Percentiles rank a stretch among this genome's conserved stretches.
phyloP scores from a whole-genome alignment of 805 yeast species.

The Scheffersomyces amazonensis region DNA sequence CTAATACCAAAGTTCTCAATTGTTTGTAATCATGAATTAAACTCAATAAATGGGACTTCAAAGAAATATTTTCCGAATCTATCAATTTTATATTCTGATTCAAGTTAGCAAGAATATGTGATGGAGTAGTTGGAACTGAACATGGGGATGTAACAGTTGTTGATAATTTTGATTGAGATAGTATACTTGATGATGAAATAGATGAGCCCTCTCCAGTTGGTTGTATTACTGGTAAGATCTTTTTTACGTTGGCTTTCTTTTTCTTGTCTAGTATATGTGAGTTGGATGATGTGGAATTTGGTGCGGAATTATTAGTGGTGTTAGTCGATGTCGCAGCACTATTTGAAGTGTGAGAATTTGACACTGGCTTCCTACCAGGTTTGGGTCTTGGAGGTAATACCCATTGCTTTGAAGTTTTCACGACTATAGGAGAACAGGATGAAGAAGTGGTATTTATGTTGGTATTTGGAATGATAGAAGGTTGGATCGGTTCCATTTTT shows the following conservation, averaged over 20 bases:
- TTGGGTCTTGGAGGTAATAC: slow-evolving; percentile 83
- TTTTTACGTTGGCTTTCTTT: not conserved
- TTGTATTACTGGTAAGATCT: not conserved
- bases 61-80: slow-evolving; percentile 31
- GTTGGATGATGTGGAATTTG: not conserved
- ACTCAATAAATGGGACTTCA: slow-evolving; percentile 31
- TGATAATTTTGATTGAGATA: not conserved
- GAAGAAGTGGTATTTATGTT: not conserved
- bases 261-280: not conserved
- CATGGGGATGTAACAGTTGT: not conserved
- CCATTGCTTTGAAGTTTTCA: slow-evolving; percentile 73
- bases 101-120: not conserved
- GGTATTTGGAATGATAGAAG: not conserved
- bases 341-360: not conserved
- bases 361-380: slow-evolving; percentile 58
- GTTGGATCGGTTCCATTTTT: not conserved
- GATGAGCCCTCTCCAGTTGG: no score
- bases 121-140: not conserved
- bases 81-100: slow-evolving; percentile 10
- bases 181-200: not conserved
- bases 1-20: slow-evolving; percentile 16
- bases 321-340: not conserved
- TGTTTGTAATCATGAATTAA: slow-evolving; percentile 40
- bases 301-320: not conserved
- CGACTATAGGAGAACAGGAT: slow-evolving; percentile 10